Percentiles rank a stretch among this genome's conserved stretches.
Evolutionary conservation across 2,329 filamentous ascomycete genomes (phyloP).

Genomic region (Alternaria incomplexa): DNA sequence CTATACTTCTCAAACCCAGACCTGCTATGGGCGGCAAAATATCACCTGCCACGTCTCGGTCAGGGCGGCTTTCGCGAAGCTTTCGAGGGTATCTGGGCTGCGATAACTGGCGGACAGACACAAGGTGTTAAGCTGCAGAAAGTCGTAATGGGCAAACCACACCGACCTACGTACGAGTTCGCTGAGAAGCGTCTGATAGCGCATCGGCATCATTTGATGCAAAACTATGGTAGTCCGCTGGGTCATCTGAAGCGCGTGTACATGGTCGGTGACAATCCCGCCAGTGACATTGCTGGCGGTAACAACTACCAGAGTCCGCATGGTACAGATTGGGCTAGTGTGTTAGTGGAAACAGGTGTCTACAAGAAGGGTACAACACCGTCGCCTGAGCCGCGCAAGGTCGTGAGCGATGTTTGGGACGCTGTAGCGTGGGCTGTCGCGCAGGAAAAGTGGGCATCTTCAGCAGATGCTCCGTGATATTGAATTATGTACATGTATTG

Average conservation of each 20-base stretch:
- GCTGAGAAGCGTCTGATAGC: constrained; percentile 75
- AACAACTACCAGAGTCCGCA: constrained; percentile 73
- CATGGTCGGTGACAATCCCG: constrained; percentile 81
- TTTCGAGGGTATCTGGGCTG: constrained; percentile 78
- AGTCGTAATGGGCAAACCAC: constrained; percentile 83
- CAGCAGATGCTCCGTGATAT: not conserved
- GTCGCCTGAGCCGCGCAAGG: constrained; percentile 65
- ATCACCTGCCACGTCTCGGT: constrained; percentile 84
- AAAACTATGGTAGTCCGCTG: constrained; percentile 27
- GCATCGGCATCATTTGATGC: constrained; percentile 62
- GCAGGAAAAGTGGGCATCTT: constrained; percentile 51
- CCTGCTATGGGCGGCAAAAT: constrained; percentile 84
- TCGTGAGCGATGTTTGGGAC: constrained; percentile 76
- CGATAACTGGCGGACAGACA: constrained; percentile 66
- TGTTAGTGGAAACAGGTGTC: constrained; percentile 82
- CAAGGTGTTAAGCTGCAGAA: constrained; percentile 64
- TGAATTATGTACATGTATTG: not conserved
- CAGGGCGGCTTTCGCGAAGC: constrained; percentile 90
- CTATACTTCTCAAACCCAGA: constrained; percentile 92
- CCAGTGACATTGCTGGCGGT: constrained; percentile 87
- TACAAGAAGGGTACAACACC: constrained; percentile 65
- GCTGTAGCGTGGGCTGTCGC: constrained; percentile 79
- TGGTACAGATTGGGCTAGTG: constrained; percentile 76
- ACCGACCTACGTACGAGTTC: constrained; percentile 77
- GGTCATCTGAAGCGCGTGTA: constrained; percentile 75